Conservation (phyloP, 1,284 basidiomycete genomes). For the Laetiporus sulphureus region DNA sequence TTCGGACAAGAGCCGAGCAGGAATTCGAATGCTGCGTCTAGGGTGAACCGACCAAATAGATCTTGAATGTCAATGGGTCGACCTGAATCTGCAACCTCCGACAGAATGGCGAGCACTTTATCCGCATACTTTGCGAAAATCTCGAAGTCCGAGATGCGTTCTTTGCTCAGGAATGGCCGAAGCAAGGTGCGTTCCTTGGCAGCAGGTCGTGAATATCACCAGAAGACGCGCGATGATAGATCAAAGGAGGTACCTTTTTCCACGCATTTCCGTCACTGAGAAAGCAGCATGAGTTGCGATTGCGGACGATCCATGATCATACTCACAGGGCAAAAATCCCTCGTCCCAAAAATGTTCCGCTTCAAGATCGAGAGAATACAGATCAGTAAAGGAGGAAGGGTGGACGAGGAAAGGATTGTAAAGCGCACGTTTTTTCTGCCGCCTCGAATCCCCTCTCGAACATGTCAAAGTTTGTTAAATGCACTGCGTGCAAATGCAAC, state of each 20-base stretch:
- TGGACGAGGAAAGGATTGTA: no score
- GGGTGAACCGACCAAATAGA: constrained; percentile 27
- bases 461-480: constrained; percentile 2
- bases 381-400: no score
- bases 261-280: constrained; percentile 2
- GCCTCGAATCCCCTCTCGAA: constrained; percentile 55
- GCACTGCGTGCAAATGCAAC: constrained; percentile 5
- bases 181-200: constrained; percentile 5
- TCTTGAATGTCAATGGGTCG: constrained; percentile 20
- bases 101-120: constrained; percentile 4
- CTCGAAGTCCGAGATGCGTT: constrained; percentile 8
- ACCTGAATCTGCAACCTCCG: neutral
- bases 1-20: constrained; percentile 29
- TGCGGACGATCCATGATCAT: neutral
- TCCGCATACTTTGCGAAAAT: constrained; percentile 4
- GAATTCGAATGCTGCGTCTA: constrained; percentile 32
- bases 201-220: neutral
- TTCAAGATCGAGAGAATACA: no score
- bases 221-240: neutral
- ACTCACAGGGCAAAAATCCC: constrained; percentile 6
- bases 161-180: constrained; percentile 10
- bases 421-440: constrained; percentile 50
- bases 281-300: neutral
- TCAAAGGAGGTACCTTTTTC: constrained; percentile 1
- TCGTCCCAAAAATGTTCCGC: constrained; percentile 37